A percentile compares a stretch with the other conserved stretches of the same genome.
These are phyloP conservation scores for Hericium coralloides DNA, from an alignment of 768 basidiomycete genomes.

Conservation along the genomic window DNA sequence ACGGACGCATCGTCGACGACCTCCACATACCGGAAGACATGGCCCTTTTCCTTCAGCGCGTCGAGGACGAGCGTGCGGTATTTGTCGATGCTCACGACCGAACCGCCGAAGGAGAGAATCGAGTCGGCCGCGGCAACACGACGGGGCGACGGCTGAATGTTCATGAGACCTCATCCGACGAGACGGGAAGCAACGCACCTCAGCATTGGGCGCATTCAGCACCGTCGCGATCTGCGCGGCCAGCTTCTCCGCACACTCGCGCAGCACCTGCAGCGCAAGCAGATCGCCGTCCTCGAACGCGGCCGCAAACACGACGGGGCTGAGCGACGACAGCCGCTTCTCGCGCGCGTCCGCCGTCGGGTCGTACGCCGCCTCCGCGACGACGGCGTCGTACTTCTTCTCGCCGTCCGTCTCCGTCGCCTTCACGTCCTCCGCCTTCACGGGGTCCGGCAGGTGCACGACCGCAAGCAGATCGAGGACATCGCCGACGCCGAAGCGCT, in stretches of 20 bases:
- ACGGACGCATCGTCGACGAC: conserved; percentile 64
- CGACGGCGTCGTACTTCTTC: not conserved
- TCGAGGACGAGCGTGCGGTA: conserved; percentile 52
- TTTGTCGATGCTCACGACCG: conserved; percentile 50
- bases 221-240: conserved; percentile 52
- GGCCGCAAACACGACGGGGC: conserved; percentile 69
- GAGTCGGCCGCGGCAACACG: conserved; percentile 42
- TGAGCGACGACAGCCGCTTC: conserved; percentile 64
- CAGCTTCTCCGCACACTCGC: conserved; percentile 40
- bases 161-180: not conserved
- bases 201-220: conserved; percentile 26
- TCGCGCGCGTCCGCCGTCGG: conserved; percentile 40
- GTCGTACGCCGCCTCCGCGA: conserved; percentile 6
- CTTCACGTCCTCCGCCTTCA: not conserved
- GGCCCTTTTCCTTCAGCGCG: conserved; percentile 46
- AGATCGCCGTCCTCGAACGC: conserved; percentile 64
- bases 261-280: conserved; percentile 53
- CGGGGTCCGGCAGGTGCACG: conserved; percentile 56
- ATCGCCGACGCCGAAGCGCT: conserved; percentile 43
- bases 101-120: conserved; percentile 75
- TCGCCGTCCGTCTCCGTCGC: conserved; percentile 16
- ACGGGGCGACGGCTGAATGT: not conserved
- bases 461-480: conserved; percentile 58
- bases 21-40: conserved; percentile 55
- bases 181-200: conserved; percentile 3